These are phyloP conservation scores for Endoconidiophora laricicola DNA, from an alignment of 2,329 filamentous ascomycete species.

Conservation along the genomic window DNA sequence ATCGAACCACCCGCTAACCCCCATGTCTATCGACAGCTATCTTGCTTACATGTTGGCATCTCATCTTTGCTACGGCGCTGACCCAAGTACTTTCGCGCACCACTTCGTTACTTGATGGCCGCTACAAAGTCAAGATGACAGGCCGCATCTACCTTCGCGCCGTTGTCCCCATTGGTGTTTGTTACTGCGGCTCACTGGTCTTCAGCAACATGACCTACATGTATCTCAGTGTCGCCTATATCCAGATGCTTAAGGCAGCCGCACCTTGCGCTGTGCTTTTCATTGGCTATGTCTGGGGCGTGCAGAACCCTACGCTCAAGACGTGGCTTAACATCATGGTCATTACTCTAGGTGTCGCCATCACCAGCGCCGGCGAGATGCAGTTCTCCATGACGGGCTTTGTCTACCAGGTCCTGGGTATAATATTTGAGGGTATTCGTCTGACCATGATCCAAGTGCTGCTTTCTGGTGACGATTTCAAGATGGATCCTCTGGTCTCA, in stretches of 20 bases:
- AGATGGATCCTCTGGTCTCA: slow-evolving; percentile 78
- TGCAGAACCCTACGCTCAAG: slow-evolving; percentile 29
- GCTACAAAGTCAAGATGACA: slow-evolving; percentile 44
- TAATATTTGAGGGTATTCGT: slow-evolving; percentile 64
- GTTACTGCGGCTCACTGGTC: slow-evolving; percentile 49
- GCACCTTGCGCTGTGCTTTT: slow-evolving; percentile 51
- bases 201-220: slow-evolving; percentile 53
- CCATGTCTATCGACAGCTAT: slow-evolving; percentile 23
- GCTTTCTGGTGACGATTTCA: slow-evolving; percentile 57
- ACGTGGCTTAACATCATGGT: slow-evolving; percentile 32
- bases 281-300: slow-evolving; percentile 42
- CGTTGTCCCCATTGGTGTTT: slow-evolving; percentile 48
- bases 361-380: slow-evolving; percentile 46
- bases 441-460: slow-evolving; percentile 76
- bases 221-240: slow-evolving; percentile 50
- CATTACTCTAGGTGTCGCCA: slow-evolving; percentile 34
- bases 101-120: slow-evolving; percentile 45
- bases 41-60: slow-evolving; percentile 51
- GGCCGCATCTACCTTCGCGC: slow-evolving; percentile 42
- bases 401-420: slow-evolving; percentile 55
- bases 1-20: background rate
- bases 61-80: slow-evolving; percentile 47
- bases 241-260: slow-evolving; percentile 55
- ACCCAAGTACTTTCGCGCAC: slow-evolving; percentile 50
- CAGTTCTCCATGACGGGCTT: slow-evolving; percentile 50